phyloP scores from a whole-genome alignment of 208 protist species.

The Crithidia acanthocephali region DNA sequence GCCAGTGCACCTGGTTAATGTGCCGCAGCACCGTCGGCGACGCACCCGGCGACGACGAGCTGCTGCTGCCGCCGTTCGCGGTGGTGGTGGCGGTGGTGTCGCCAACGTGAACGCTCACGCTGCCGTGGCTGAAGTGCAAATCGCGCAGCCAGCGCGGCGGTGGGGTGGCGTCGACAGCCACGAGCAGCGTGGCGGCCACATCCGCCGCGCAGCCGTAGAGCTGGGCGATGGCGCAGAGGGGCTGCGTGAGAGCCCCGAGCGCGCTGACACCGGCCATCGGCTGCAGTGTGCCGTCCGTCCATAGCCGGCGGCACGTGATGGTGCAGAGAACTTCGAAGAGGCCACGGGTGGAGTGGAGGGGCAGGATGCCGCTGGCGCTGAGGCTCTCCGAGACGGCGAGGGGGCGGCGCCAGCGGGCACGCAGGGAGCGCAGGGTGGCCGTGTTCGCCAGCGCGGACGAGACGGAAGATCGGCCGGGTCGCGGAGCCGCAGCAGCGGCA shows the following conservation, averaged over 20 bases:
- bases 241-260: constrained; percentile 10
- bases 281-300: constrained; percentile 32
- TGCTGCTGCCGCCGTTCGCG: neutral
- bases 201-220: constrained; percentile 17
- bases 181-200: constrained; percentile 19
- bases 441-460: neutral
- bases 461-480: neutral
- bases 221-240: constrained; percentile 17
- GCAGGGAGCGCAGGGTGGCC: constrained; percentile 19
- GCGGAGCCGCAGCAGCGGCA: neutral
- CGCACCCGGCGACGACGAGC: neutral
- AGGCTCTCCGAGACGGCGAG: constrained; percentile 27
- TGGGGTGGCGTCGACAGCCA: constrained; percentile 27
- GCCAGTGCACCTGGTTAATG: constrained; percentile 28
- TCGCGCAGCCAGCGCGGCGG: constrained; percentile 23
- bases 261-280: constrained; percentile 27
- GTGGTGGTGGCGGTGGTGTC: neutral
- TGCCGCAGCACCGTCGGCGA: neutral
- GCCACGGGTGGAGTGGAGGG: constrained; percentile 36
- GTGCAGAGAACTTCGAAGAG: constrained; percentile 53
- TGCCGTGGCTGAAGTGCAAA: constrained; percentile 21
- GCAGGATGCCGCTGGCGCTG: constrained; percentile 34
- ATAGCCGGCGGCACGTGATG: constrained; percentile 37
- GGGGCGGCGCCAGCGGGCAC: constrained; percentile 28
- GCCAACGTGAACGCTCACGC: constrained; percentile 2